phyloP scores from a whole-genome alignment of 129 eudicot genomes.

The Chrysanthemum lavandulifolium region DNA sequence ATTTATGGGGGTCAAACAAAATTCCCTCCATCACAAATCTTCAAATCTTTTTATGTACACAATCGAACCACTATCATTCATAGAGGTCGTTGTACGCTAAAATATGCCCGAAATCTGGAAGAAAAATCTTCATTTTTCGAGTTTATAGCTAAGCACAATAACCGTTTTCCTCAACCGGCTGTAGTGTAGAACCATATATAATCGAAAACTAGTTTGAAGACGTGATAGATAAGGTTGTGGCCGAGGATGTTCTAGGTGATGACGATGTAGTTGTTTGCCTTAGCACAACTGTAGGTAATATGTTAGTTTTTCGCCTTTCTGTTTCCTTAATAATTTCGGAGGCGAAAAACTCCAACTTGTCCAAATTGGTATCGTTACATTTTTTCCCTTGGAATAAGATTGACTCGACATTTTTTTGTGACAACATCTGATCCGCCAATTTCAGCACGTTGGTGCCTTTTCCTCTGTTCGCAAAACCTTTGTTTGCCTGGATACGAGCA shows the following conservation, averaged over 20 bases:
- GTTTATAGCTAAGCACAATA: background rate
- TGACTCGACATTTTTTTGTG: conserved; percentile 55
- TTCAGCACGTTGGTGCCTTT: conserved; percentile 22
- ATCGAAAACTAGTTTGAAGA: conserved; percentile 47
- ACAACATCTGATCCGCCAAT: conserved; percentile 43
- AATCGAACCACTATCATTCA: conserved; percentile 11
- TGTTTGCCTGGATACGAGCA: conserved; percentile 59
- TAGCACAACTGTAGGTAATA: conserved; percentile 53
- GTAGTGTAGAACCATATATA: background rate
- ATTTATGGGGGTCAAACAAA: conserved; percentile 16
- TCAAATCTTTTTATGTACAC: conserved; percentile 28
- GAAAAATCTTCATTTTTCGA: conserved; percentile 13
- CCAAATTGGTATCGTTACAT: conserved; percentile 45
- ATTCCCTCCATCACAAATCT: conserved; percentile 19
- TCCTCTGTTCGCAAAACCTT: conserved; percentile 12
- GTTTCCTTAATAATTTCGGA: conserved; percentile 57
- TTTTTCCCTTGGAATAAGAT: conserved; percentile 64
- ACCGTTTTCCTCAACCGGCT: background rate
- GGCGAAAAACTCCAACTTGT: conserved; percentile 45
- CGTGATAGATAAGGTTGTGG: conserved; percentile 56
- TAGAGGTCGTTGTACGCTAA: conserved; percentile 22
- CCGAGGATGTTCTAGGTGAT: conserved; percentile 63
- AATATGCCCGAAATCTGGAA: background rate
- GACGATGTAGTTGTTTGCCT: conserved; percentile 40
- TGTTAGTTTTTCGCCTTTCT: conserved; percentile 50